Conservation (phyloP, 495 filamentous ascomycete species). For the Talaromyces thailandensis region DNA sequence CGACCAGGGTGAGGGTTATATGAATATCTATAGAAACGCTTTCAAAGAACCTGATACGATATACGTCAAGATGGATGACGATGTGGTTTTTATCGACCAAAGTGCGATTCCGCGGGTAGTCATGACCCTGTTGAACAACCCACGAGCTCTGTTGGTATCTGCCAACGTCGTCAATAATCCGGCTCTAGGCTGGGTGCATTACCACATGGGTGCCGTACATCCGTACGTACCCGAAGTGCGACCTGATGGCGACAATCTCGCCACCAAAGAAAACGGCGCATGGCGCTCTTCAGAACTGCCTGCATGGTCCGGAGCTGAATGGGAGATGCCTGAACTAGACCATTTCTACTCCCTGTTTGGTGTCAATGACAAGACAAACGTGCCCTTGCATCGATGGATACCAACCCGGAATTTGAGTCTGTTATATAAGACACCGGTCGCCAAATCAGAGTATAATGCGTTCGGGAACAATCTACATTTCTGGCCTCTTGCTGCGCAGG, state of each 20-base stretch:
- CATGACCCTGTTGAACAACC: constrained; percentile 29
- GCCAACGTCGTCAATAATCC: constrained; percentile 41
- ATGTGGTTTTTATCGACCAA: constrained; percentile 41
- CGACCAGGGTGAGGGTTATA: constrained; percentile 14
- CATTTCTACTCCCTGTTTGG: constrained; percentile 10
- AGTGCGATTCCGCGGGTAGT: constrained; percentile 35
- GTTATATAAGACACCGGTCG: constrained; percentile 31
- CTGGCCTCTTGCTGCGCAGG: constrained; percentile 40
- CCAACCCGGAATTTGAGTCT: constrained; percentile 22
- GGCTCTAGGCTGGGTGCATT: constrained; percentile 33
- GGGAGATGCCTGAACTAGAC: constrained; percentile 6
- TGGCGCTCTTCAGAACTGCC: constrained; percentile 20
- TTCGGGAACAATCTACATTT: constrained; percentile 22
- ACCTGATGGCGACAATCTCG: constrained; percentile 4
- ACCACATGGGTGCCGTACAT: constrained; percentile 32
- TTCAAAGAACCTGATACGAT: constrained; percentile 27
- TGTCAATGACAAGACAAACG: constrained; percentile 13
- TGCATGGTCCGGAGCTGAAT: constrained; percentile 11
- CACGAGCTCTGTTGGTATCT: constrained; percentile 32
- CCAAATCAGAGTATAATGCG: constrained; percentile 12
- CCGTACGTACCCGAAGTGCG: constrained; percentile 32
- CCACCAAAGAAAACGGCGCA: constrained; percentile 14
- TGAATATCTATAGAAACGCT: constrained; percentile 14
- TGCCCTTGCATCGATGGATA: constrained; percentile 35
- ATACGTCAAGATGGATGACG: constrained; percentile 45